Conservation (phyloP, 2,329 filamentous ascomycete genomes). For the Lachnellula occidentalis region DNA sequence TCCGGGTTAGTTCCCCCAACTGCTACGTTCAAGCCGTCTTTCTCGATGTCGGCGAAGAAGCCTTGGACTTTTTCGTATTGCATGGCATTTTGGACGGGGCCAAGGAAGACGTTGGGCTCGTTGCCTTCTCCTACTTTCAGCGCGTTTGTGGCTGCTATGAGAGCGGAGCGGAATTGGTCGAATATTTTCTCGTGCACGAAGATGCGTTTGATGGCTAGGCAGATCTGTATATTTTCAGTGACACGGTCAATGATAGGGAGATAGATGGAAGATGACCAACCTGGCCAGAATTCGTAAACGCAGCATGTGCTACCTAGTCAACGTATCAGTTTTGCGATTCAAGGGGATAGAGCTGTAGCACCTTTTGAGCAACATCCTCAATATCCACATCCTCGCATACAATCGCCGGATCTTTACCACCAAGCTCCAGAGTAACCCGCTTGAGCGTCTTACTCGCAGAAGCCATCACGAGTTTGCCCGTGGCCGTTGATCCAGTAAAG, state of each 20-base stretch:
- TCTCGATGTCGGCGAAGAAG: conserved; percentile 49
- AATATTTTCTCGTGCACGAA: conserved; percentile 56
- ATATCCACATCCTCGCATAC: conserved; percentile 47
- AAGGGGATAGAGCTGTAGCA: not conserved
- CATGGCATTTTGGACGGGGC: conserved; percentile 58
- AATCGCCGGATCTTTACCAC: conserved; percentile 50
- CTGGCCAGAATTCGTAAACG: conserved; percentile 44
- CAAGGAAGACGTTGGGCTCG: conserved; percentile 34
- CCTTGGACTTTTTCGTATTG: conserved; percentile 50
- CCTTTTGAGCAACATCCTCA: conserved; percentile 35
- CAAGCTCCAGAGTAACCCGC: conserved; percentile 46
- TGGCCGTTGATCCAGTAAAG: conserved; percentile 49
- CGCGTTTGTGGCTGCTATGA: conserved; percentile 39
- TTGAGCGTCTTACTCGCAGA: conserved; percentile 46
- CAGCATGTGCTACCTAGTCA: conserved; percentile 35
- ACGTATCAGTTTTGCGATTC: not conserved
- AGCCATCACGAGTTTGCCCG: conserved; percentile 42
- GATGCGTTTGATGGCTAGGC: conserved; percentile 51
- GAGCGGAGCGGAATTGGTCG: conserved; percentile 40
- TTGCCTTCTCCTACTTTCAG: conserved; percentile 34
- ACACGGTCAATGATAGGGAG: not conserved
- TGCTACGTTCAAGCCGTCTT: conserved; percentile 46
- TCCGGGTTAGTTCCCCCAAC: conserved; percentile 30
- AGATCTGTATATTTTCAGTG: conserved; percentile 31
- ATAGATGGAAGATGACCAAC: conserved; percentile 25